A percentile compares a stretch with the other conserved stretches of the same genome.
Evolutionary conservation across 176 grass and related monocot species (phyloP).

Genomic region (Juncus effusus): DNA sequence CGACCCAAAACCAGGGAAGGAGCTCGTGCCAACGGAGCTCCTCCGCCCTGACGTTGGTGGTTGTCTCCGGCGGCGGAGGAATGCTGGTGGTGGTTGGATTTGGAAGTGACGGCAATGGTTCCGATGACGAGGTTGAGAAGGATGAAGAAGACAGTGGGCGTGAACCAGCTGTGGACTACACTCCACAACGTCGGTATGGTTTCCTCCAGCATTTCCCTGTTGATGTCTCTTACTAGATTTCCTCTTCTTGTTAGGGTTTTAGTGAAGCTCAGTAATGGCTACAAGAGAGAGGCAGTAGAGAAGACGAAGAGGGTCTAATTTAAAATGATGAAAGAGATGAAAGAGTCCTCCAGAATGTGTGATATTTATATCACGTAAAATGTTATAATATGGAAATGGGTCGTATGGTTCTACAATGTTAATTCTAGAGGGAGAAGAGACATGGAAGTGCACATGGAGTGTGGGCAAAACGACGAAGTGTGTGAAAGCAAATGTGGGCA

Average conservation of each 20-base stretch:
- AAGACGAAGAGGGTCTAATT: no score
- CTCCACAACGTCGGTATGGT: conserved; percentile 52
- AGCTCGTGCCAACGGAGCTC: not conserved
- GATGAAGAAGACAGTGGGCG: conserved; percentile 69
- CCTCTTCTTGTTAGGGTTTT: conserved; percentile 15
- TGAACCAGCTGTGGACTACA: conserved; percentile 68
- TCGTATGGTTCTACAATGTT: not conserved
- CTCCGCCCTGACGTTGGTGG: not conserved
- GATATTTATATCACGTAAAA: not conserved
- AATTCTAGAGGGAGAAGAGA: not conserved
- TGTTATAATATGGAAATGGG: no score
- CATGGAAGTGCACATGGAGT: conserved; percentile 7
- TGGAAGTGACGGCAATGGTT: conserved; percentile 88
- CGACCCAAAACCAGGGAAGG: conserved; percentile 36
- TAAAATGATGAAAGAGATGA: no score
- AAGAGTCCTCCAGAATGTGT: not conserved
- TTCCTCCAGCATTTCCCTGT: conserved; percentile 50
- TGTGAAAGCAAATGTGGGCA: not conserved
- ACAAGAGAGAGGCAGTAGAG: not conserved
- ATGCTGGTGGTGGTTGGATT: conserved; percentile 16
- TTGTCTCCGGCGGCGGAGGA: not conserved
- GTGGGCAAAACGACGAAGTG: not conserved
- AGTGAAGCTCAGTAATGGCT: not conserved
- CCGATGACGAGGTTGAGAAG: conserved; percentile 93
- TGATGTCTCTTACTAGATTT: not conserved